A percentile compares a stretch with the other conserved stretches of the same genome.
Evolutionary conservation across 345 rosid genomes (phyloP).

Genomic region (Salix udensis): DNA sequence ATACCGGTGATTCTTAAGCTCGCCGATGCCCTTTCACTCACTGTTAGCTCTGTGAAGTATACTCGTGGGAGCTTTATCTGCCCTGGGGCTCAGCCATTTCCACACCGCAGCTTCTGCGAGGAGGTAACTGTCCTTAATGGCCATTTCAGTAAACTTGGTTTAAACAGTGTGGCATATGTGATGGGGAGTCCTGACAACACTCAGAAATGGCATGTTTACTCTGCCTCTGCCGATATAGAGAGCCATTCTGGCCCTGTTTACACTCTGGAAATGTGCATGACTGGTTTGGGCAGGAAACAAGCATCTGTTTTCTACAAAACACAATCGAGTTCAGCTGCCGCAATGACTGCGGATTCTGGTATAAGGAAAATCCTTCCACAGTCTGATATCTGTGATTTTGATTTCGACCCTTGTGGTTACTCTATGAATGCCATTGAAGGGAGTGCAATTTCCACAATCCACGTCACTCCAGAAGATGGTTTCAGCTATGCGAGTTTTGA

Average conservation of each 20-base stretch:
- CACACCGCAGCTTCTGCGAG: conserved; percentile 70
- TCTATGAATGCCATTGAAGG: conserved; percentile 77
- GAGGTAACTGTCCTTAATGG: conserved; percentile 72
- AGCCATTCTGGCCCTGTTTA: conserved; percentile 27
- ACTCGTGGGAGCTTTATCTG: conserved; percentile 69
- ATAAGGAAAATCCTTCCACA: conserved; percentile 66
- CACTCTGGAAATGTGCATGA: conserved; percentile 88
- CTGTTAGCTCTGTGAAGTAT: conserved; percentile 51
- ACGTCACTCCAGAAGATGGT: conserved; percentile 74
- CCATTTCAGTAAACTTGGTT: conserved; percentile 50
- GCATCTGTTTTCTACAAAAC: conserved; percentile 67
- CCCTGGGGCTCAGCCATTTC: conserved; percentile 63
- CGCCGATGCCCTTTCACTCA: conserved; percentile 50
- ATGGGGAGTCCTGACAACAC: conserved; percentile 50
- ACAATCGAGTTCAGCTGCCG: conserved; percentile 41
- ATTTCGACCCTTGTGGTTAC: conserved; percentile 77
- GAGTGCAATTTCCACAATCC: conserved; percentile 70
- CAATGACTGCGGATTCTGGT: conserved; percentile 57
- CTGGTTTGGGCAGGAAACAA: conserved; percentile 52
- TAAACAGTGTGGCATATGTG: conserved; percentile 58
- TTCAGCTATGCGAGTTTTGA: conserved; percentile 89
- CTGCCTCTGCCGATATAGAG: conserved; percentile 38
- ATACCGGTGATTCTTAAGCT: conserved; percentile 59
- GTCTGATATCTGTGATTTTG: conserved; percentile 70
- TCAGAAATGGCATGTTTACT: conserved; percentile 77